Base-by-base conservation (phyloP, 306 rosid species). In the Cucumis sativus region DNA sequence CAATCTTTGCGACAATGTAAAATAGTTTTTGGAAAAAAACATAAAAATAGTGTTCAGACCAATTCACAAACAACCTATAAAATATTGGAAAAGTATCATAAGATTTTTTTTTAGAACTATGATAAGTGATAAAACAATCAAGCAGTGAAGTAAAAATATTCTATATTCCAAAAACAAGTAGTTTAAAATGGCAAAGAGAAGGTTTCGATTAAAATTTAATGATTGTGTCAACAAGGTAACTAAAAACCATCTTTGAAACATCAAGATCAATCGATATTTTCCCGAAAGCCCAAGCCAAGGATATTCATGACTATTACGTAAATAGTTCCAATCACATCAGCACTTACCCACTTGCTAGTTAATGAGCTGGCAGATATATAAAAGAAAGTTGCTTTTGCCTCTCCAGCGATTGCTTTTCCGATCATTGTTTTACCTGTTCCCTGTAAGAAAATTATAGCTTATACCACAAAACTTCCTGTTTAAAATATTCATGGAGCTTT, bases 361-460 rank as follows among this genome's bases (percentile, higher is more conserved):
- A 95, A 82, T 28, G 97, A 90, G 85, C 97, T 92, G 68, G 99
- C 97, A 78, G 97, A 95, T 82, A 95, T 89, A 87, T 92, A 95
- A 87, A 95, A 95, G 84, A 95, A 95, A 57, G 99, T 89, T 82
- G 97, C 99, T 82, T 92, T 89, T 51, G 99, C 99, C 87, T 95
- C 97, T 85, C 99, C 99, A 74, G 97, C 97, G 82, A 90, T 95
- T 83, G 99, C 97, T 87, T 95, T 95, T 78, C 99, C 99, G 30
- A 95, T 92, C 97, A 95, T 95, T 79, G 99, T 95, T 88, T 95
- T 95, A 21, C 99, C 99, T 21, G 97, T 92, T 83, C 99, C 99
- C 97, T 95, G 80, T 68, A 45, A 87, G 81, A 75, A 79, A 73
- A 71, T 49, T 41, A 83, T 61, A 84, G 56, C 75, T 84, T 64